Conservation (phyloP, 2,329 filamentous ascomycete species). For the Diaporthe vexans region DNA sequence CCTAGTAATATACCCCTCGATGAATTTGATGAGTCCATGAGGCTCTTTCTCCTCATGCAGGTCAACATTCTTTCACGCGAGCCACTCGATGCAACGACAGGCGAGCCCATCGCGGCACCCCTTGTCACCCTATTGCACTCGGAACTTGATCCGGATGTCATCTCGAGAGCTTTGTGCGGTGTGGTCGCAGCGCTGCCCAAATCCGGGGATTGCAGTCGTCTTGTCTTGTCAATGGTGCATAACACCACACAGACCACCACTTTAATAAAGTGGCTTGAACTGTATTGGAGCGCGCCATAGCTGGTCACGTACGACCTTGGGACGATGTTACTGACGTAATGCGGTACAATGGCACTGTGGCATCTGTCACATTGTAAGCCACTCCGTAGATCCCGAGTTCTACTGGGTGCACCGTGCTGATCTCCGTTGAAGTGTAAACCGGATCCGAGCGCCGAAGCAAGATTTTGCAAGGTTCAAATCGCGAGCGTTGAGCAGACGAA, state of each 20-base stretch:
- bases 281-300: neutral
- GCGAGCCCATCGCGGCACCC: neutral
- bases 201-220: neutral
- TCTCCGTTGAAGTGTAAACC: slow-evolving; percentile 11
- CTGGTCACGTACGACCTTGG: neutral
- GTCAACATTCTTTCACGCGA: neutral
- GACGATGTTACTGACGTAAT: slow-evolving; percentile 16
- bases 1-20: slow-evolving; percentile 16
- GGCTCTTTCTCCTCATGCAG: slow-evolving; percentile 11
- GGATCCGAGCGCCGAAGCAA: slow-evolving; percentile 24
- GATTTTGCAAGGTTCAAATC: slow-evolving; percentile 7
- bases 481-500: slow-evolving; percentile 27
- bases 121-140: neutral
- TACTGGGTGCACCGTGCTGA: slow-evolving; percentile 5
- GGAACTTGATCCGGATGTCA: neutral
- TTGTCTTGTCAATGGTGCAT: slow-evolving; percentile 25
- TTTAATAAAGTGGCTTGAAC: slow-evolving; percentile 15
- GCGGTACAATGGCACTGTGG: neutral
- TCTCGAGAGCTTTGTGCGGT: neutral
- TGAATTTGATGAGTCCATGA: slow-evolving; percentile 10
- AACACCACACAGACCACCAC: slow-evolving; percentile 8
- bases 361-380: slow-evolving; percentile 21
- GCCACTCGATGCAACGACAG: slow-evolving; percentile 7
- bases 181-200: slow-evolving; percentile 5
- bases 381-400: slow-evolving; percentile 15